Evolutionary conservation across 176 grass and related monocot genomes (phyloP), one percentile per base, ranked within the genome.

Genomic region (Dactylis glomerata): DNA sequence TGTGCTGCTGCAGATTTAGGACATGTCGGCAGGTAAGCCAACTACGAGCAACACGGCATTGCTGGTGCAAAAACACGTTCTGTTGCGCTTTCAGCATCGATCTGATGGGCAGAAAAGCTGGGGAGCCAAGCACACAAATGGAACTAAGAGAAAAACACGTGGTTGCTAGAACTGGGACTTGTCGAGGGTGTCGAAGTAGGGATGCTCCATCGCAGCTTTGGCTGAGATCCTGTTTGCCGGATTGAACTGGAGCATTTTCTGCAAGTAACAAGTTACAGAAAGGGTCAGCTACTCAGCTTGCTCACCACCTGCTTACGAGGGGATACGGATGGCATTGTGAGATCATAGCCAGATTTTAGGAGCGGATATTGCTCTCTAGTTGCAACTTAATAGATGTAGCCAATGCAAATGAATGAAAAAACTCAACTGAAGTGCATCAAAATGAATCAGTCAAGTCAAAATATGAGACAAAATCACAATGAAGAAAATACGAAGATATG

Each of bases 221-320:
- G 92, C 95, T 72, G 95, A 91, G 68, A 97, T 97, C 84, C 92
- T 91, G n/a, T 86, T 86, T 47, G 87, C 88, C 1, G 91, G 93
- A 30, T 98, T 55, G 65, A 82, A 90, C 55, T 85, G 87, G 75
- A 98, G 91, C 96, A 95, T 98, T 88, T 93, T 92, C 96, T 94
- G 89, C 85, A 88, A 83, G 3, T 77, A 31, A 67, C 24, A 5
- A 57, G 52, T 16, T 58, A 47, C 15, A 11, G 6, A 32, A 47
- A 47, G 20, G 22, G 6, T 42, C 41, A 42, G 41, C 3, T 41
- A n/a, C n/a, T 76, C 71, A 75, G 17, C 57, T 45, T 45, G 44
- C 44, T 55, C 44, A 26, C 3, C 75, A 20, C 8, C 45, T 56
- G 32, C 49, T 67, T n/a, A 11, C 22, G 8, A 13, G n/a, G 40